These are phyloP conservation scores for Chamaecrista fasciculata DNA, from an alignment of 306 rosid genomes.

Conservation along the genomic window DNA sequence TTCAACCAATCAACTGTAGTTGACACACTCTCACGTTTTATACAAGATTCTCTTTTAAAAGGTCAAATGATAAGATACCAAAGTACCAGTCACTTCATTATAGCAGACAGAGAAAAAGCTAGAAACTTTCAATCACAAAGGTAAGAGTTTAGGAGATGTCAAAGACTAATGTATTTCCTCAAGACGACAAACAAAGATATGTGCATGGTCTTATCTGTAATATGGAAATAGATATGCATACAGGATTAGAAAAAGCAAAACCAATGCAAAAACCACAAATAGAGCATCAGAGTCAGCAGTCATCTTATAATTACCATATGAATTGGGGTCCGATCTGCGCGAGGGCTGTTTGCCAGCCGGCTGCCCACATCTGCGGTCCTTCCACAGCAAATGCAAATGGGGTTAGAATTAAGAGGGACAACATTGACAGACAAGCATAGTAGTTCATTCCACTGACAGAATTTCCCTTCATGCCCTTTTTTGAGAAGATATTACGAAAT, in stretches of 20 bases:
- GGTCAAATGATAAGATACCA: neutral
- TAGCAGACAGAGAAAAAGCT: neutral
- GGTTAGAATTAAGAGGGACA: constrained; percentile 72
- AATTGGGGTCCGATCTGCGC: constrained; percentile 82
- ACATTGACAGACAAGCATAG: constrained; percentile 79
- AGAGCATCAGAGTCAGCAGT: neutral
- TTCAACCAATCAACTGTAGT: neutral
- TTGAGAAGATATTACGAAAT: constrained; percentile 83
- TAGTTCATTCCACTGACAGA: constrained; percentile 87
- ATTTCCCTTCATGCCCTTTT: constrained; percentile 90
- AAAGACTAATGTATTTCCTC: constrained; percentile 1
- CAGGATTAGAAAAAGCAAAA: neutral
- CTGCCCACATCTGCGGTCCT: constrained; percentile 89
- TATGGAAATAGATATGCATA: neutral
- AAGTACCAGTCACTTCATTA: neutral
- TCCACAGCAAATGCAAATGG: constrained; percentile 89
- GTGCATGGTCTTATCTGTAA: neutral
- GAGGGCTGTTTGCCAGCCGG: constrained; percentile 69
- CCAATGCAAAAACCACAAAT: neutral
- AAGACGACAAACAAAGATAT: constrained; percentile 13
- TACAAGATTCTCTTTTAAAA: neutral
- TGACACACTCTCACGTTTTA: neutral
- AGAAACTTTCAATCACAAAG: neutral
- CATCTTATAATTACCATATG: constrained; percentile 52
- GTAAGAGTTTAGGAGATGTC: neutral